Percentiles rank a stretch among this genome's conserved stretches.
Conservation (phyloP, 805 yeast genomes). For the Barnettozyma californica region DNA sequence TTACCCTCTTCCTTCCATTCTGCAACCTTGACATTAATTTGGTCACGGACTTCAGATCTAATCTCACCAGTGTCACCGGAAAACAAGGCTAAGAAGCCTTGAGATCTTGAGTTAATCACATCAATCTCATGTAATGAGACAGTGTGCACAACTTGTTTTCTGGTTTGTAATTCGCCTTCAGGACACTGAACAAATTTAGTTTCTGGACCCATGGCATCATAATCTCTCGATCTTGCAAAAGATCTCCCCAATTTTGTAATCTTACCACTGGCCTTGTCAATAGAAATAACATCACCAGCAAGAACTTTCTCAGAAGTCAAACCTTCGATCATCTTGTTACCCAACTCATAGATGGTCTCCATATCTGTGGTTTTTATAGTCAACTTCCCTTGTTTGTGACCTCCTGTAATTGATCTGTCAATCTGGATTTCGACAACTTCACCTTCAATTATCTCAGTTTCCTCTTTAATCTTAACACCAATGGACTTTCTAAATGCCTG, state of each 20-base stretch:
- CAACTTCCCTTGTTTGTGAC: slow-evolving; percentile 96
- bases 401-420: slow-evolving; percentile 91
- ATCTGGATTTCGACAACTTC: slow-evolving; percentile 97
- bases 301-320: slow-evolving; percentile 90
- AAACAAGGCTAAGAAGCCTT: slow-evolving; percentile 92
- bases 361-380: slow-evolving; percentile 96
- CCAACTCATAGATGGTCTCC: slow-evolving; percentile 96
- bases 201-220: slow-evolving; percentile 98
- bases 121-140: slow-evolving; percentile 98
- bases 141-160: slow-evolving; percentile 94
- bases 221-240: slow-evolving; percentile 92
- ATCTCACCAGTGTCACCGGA: slow-evolving; percentile 98
- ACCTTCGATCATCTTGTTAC: slow-evolving; percentile 91
- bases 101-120: slow-evolving; percentile 95
- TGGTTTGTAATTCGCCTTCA: slow-evolving; percentile 95
- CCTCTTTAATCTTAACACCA: slow-evolving; percentile 93
- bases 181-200: slow-evolving; percentile 98
- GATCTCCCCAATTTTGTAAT: slow-evolving; percentile 94
- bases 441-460: slow-evolving; percentile 96
- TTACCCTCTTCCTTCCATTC: slow-evolving; percentile 99
- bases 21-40: slow-evolving; percentile 92
- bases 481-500: slow-evolving; percentile 95
- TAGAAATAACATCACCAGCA: slow-evolving; percentile 94
- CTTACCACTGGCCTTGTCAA: slow-evolving; percentile 93
- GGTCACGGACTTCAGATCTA: slow-evolving; percentile 90